Percentiles rank a stretch among this genome's conserved stretches.
Conservation (phyloP, 192 early-diverging fungal species). For the Linnemannia schmuckeri region DNA sequence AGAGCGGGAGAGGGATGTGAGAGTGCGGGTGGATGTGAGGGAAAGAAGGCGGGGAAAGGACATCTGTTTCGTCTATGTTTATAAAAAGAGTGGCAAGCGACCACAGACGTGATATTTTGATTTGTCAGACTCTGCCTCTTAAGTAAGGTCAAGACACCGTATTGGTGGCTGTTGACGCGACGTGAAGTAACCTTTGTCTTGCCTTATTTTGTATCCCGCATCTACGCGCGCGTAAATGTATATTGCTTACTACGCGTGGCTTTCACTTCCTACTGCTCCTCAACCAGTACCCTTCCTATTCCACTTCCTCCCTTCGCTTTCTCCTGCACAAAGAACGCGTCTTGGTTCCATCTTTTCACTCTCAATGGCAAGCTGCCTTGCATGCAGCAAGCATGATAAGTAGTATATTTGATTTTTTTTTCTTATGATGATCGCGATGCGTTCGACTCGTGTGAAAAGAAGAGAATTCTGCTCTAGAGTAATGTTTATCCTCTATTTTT, state of each 20-base stretch:
- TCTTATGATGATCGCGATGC: too few species aligned
- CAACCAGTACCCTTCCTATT: neutral
- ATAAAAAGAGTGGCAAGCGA: neutral
- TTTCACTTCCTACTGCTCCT: neutral
- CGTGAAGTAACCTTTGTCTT: neutral
- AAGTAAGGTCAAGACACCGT: neutral
- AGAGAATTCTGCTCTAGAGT: too few species aligned
- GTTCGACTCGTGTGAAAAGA: too few species aligned
- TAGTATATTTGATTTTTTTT: too few species aligned
- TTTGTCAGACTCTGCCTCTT: neutral
- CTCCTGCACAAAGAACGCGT: too few species aligned
- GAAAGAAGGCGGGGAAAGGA: neutral
- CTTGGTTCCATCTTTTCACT: too few species aligned
- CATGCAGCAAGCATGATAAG: too few species aligned
- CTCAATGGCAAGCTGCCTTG: too few species aligned
- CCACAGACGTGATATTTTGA: neutral
- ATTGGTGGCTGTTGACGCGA: neutral
- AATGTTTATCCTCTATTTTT: too few species aligned
- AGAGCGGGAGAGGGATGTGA: neutral
- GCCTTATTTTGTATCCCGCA: neutral
- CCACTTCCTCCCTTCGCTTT: neutral
- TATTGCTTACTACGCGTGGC: neutral
- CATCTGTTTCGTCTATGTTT: neutral
- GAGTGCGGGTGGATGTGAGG: neutral
- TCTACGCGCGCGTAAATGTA: neutral